Conservation (phyloP, 768 basidiomycete genomes). For the Suillus sp. region DNA sequence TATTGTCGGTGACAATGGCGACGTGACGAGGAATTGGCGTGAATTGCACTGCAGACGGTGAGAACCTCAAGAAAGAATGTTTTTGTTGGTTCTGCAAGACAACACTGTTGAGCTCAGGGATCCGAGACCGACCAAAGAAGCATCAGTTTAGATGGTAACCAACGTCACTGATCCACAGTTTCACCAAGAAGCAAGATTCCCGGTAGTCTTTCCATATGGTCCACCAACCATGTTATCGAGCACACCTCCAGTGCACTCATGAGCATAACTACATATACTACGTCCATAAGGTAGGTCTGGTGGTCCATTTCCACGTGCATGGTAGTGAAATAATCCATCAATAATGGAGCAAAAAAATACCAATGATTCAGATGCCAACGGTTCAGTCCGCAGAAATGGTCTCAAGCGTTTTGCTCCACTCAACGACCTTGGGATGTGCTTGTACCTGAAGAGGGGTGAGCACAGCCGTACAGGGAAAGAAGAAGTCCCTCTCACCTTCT, state of each 20-base stretch:
- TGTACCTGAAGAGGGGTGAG: conserved; percentile 48
- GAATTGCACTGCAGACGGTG: too few relatives aligned
- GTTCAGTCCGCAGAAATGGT: conserved; percentile 37
- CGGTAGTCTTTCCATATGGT: too few relatives aligned
- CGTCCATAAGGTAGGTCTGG: conserved; percentile 1
- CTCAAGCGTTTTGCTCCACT: conserved; percentile 73
- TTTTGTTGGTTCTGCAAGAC: too few relatives aligned
- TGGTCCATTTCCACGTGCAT: neutral
- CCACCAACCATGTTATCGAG: too few relatives aligned
- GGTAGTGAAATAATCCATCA: neutral
- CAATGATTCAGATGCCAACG: conserved; percentile 11
- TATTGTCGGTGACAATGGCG: too few relatives aligned
- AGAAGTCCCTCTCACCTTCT: conserved; percentile 53
- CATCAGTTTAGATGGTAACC: too few relatives aligned
- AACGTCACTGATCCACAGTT: too few relatives aligned
- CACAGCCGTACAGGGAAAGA: neutral
- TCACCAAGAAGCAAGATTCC: too few relatives aligned
- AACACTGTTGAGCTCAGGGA: too few relatives aligned
- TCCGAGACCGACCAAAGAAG: too few relatives aligned
- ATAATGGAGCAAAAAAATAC: neutral
- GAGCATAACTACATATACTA: neutral
- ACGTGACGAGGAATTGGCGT: too few relatives aligned
- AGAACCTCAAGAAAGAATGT: too few relatives aligned
- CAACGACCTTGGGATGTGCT: conserved; percentile 70
- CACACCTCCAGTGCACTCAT: neutral